phyloP scores from a whole-genome alignment of 2,329 filamentous ascomycete species.

The Sporothrix globosa region DNA sequence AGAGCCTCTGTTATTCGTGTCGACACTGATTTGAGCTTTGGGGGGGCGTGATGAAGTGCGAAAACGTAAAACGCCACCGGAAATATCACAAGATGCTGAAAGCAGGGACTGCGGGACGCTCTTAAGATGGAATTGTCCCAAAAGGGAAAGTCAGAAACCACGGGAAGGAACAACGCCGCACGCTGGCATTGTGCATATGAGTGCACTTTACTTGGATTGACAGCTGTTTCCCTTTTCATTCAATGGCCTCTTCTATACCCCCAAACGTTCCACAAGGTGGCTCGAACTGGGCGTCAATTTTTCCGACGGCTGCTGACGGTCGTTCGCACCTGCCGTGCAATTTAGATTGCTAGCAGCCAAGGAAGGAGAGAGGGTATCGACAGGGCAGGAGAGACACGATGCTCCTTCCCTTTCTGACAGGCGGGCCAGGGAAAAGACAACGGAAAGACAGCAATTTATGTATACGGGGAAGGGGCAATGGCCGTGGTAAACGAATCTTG shows the following conservation, averaged over 20 bases:
- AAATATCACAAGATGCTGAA: not conserved
- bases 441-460: not conserved
- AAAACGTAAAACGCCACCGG: not conserved
- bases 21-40: not conserved
- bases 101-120: not conserved
- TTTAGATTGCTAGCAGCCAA: conserved; percentile 8
- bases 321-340: conserved; percentile 26
- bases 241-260: not conserved
- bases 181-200: not conserved
- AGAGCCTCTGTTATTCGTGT: not conserved
- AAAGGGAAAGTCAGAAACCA: conserved; percentile 14
- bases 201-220: not conserved
- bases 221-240: not conserved
- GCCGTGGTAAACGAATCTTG: not conserved
- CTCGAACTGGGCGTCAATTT: not conserved
- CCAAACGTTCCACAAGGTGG: not conserved
- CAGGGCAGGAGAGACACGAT: conserved; percentile 6
- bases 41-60: not conserved
- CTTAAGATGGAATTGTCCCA: not conserved
- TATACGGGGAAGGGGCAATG: conserved; percentile 19
- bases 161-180: conserved; percentile 2
- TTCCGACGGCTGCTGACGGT: conserved; percentile 18
- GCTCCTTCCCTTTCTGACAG: conserved; percentile 20
- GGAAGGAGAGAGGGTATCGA: not conserved
- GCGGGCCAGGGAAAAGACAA: not conserved